A percentile compares a stretch with the other conserved stretches of the same genome.
Conservation (phyloP, 2,329 filamentous ascomycete species). For the Pyrenophora seminiperda region DNA sequence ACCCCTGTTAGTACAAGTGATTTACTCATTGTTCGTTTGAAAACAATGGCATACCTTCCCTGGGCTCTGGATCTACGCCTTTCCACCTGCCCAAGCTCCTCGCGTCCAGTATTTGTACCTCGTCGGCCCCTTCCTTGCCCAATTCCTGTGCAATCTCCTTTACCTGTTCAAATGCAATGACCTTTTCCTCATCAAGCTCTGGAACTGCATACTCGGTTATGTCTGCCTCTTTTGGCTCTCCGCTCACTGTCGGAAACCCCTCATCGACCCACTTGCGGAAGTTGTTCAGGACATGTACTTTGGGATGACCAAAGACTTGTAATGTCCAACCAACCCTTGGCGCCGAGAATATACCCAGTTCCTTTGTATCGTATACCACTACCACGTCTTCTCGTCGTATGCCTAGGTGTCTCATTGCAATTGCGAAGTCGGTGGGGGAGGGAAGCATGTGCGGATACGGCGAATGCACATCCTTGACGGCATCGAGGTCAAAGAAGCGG, state of each 20-base stretch:
- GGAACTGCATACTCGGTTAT: conserved; percentile 52
- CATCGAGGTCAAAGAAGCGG: conserved; percentile 96
- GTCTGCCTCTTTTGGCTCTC: conserved; percentile 61
- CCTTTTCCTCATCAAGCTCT: conserved; percentile 61
- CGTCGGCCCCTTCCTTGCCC: conserved; percentile 82
- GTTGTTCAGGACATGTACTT: conserved; percentile 92
- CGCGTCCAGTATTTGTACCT: conserved; percentile 88
- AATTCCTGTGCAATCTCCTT: conserved; percentile 74
- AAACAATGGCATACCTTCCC: conserved; percentile 62
- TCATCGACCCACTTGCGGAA: conserved; percentile 92
- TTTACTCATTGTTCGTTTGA: background rate
- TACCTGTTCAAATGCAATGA: conserved; percentile 82
- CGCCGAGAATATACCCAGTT: conserved; percentile 91
- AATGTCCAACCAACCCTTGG: conserved; percentile 95
- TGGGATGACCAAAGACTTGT: conserved; percentile 83
- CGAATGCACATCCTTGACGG: conserved; percentile 82
- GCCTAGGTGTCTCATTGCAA: conserved; percentile 86
- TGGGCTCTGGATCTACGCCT: conserved; percentile 83
- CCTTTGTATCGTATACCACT: conserved; percentile 91
- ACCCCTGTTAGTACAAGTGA: conserved; percentile 1
- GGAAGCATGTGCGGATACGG: conserved; percentile 98
- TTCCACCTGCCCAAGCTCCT: conserved; percentile 78
- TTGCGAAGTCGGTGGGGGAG: conserved; percentile 76
- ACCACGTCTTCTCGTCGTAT: conserved; percentile 86
- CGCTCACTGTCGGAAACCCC: conserved; percentile 80